Percentiles rank a stretch among this genome's conserved stretches.
Evolutionary conservation across 2,329 filamentous ascomycete species (phyloP).

Genomic region (Ceratocystis diversiconidia): DNA sequence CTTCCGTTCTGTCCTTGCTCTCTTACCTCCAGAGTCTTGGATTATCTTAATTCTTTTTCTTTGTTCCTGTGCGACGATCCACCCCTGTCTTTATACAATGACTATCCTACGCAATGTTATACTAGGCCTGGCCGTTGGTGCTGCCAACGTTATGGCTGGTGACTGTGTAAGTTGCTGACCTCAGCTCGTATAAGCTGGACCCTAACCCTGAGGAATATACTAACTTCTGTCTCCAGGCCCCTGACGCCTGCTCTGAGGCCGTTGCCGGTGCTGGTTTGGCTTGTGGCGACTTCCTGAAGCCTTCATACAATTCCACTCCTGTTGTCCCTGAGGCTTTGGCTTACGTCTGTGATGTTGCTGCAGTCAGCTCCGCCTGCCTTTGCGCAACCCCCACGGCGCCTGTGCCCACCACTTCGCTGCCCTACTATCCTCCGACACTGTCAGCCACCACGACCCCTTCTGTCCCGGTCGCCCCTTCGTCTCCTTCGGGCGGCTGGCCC

Average conservation of each 20-base stretch:
- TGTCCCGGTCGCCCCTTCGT: neutral
- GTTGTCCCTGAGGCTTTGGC: slow-evolving; percentile 22
- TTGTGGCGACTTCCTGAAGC: slow-evolving; percentile 20
- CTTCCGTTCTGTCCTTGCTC: neutral
- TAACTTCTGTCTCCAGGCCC: neutral
- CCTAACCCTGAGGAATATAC: neutral
- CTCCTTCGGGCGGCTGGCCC: slow-evolving; percentile 9
- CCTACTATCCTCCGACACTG: neutral
- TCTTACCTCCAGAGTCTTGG: neutral
- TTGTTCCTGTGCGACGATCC: neutral
- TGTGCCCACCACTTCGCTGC: neutral
- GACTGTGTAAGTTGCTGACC: slow-evolving; percentile 10
- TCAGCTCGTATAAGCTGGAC: neutral
- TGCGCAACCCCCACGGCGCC: slow-evolving; percentile 36
- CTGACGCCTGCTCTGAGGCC: slow-evolving; percentile 17
- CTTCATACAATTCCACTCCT: slow-evolving; percentile 20
- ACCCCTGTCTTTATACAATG: slow-evolving; percentile 3
- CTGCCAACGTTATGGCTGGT: slow-evolving; percentile 1
- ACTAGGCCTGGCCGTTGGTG: slow-evolving; percentile 7
- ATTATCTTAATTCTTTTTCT: neutral
- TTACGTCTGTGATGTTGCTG: slow-evolving; percentile 28
- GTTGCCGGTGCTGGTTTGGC: slow-evolving; percentile 26
- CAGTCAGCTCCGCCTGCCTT: slow-evolving; percentile 52
- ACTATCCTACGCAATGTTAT: slow-evolving; percentile 13
- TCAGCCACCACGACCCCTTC: neutral